These are phyloP conservation scores for Xanthoparmelia taractica DNA, from an alignment of 495 filamentous ascomycete genomes.

Conservation along the genomic window DNA sequence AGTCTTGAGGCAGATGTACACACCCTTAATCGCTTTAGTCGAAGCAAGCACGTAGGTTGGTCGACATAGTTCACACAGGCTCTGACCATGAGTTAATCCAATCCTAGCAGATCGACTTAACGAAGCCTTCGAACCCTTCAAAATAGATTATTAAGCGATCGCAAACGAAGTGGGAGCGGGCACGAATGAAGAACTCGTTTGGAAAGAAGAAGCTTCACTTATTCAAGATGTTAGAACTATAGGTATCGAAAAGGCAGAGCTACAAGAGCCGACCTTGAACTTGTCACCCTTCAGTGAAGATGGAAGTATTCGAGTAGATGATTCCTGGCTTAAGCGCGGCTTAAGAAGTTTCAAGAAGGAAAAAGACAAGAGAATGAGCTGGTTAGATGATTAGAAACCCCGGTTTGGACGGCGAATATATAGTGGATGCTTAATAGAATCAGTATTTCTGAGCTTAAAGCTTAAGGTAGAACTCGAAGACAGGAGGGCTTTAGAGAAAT, in stretches of 20 bases:
- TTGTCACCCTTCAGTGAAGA: constrained; percentile 11
- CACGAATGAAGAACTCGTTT: constrained; percentile 5
- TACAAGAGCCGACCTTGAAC: constrained; percentile 6
- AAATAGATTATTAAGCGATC: constrained; percentile 6
- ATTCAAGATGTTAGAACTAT: constrained; percentile 6
- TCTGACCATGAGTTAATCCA: constrained; percentile 1
- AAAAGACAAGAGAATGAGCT: constrained; percentile 5
- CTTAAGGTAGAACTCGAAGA: too few species aligned
- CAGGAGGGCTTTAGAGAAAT: too few species aligned
- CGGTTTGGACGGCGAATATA: too few species aligned
- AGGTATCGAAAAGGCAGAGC: constrained; percentile 4
- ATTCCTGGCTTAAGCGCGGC: constrained; percentile 4
- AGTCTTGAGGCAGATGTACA: constrained; percentile 9
- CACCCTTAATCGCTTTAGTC: constrained; percentile 15
- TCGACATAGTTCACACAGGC: neutral
- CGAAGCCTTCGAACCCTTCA: constrained; percentile 8
- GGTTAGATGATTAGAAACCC: too few species aligned
- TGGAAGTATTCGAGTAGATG: constrained; percentile 7
- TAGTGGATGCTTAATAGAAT: too few species aligned
- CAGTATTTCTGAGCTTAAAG: too few species aligned
- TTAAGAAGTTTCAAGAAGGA: constrained; percentile 1
- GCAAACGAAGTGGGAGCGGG: constrained; percentile 6
- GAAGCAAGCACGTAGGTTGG: constrained; percentile 9
- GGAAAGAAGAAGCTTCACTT: constrained; percentile 3
- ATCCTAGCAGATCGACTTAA: constrained; percentile 6